Conservation (phyloP, 2,329 filamentous ascomycete species). For the Epichloe baconii region DNA sequence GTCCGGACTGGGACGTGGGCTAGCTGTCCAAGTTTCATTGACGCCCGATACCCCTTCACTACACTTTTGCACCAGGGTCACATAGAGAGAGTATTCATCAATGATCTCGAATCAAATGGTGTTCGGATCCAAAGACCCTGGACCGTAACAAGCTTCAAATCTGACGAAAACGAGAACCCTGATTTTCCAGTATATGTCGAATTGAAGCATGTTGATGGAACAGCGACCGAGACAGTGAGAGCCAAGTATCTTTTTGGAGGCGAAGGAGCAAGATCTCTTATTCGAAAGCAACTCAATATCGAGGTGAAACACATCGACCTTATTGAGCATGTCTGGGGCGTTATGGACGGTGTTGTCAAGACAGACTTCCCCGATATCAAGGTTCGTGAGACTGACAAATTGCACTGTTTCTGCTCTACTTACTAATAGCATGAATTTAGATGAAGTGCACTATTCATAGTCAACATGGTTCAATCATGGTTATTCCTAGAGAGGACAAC, state of each 20-base stretch:
- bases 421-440: constrained; percentile 17
- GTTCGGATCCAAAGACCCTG: constrained; percentile 50
- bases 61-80: constrained; percentile 58
- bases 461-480: constrained; percentile 61
- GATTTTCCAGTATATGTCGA: constrained; percentile 72
- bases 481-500: constrained; percentile 59
- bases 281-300: constrained; percentile 54
- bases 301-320: constrained; percentile 59
- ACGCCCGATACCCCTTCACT: constrained; percentile 58
- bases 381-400: constrained; percentile 22
- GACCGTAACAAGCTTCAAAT: constrained; percentile 47
- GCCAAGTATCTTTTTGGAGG: constrained; percentile 61
- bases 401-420: constrained; percentile 17
- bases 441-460: constrained; percentile 70
- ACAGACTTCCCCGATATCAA: constrained; percentile 70
- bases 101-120: constrained; percentile 49
- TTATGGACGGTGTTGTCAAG: constrained; percentile 60
- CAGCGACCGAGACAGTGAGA: constrained; percentile 50
- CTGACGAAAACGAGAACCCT: constrained; percentile 39
- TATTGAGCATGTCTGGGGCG: constrained; percentile 60
- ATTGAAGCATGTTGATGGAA: constrained; percentile 64
- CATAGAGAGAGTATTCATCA: constrained; percentile 58
- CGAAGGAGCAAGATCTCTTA: constrained; percentile 55
- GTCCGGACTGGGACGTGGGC: constrained; percentile 64
- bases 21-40: constrained; percentile 74